Evolutionary conservation across 148 eudicot species (phyloP).

Genomic region (Linanthus parryae): DNA sequence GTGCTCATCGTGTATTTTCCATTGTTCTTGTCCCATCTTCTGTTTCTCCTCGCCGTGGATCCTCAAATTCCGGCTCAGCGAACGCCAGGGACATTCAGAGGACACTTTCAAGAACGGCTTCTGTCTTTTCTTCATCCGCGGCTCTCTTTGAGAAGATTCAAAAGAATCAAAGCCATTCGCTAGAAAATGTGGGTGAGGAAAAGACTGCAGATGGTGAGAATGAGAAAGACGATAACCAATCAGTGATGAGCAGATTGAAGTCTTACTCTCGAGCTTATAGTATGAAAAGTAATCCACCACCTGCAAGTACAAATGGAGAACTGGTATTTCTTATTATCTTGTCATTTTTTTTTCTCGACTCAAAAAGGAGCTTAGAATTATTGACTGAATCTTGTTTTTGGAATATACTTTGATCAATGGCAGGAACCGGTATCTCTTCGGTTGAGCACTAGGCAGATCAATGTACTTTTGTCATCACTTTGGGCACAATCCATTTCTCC

Average conservation of each 20-base stretch:
- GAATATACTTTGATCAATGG: not conserved
- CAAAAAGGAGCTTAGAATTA: too few species aligned
- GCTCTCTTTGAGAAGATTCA: conserved; percentile 49
- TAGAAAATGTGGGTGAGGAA: conserved; percentile 24
- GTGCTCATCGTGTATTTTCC: conserved; percentile 57
- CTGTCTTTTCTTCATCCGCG: conserved; percentile 63
- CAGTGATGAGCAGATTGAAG: conserved; percentile 39
- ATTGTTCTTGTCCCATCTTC: conserved; percentile 64
- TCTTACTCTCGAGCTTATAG: conserved; percentile 45
- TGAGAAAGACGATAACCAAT: conserved; percentile 21
- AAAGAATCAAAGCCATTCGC: conserved; percentile 29
- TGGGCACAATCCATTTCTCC: conserved; percentile 58
- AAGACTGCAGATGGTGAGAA: not conserved
- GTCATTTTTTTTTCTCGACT: too few species aligned
- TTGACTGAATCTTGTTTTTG: too few species aligned
- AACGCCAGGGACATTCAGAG: conserved; percentile 36
- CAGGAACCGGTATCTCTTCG: conserved; percentile 49
- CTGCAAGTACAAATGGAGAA: conserved; percentile 18
- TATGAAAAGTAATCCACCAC: conserved; percentile 14
- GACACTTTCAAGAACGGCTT: conserved; percentile 54
- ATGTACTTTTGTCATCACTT: conserved; percentile 46
- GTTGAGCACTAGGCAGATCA: conserved; percentile 58
- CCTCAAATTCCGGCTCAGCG: conserved; percentile 16
- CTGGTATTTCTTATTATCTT: too few species aligned
- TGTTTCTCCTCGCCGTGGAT: conserved; percentile 38